These are phyloP conservation scores for Mesembryanthemum crystallinum DNA, from an alignment of 148 eudicot genomes.

Conservation along the genomic window DNA sequence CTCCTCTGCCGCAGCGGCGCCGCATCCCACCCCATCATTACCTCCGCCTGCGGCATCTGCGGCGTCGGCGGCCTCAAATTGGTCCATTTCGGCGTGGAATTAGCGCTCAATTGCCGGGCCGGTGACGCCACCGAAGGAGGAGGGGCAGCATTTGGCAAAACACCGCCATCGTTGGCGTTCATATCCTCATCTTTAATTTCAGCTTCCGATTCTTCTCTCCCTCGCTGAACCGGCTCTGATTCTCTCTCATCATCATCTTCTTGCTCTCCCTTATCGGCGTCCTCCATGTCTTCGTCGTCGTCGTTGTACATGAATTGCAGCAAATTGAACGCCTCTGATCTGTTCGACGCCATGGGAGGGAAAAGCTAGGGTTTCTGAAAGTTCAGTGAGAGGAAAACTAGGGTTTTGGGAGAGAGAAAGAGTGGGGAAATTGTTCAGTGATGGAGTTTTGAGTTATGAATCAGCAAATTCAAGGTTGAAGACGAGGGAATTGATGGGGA, in stretches of 20 bases:
- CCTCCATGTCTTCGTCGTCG: slow-evolving; percentile 57
- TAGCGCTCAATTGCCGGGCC: slow-evolving; percentile 1
- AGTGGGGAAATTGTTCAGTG: neutral
- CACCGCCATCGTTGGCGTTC: slow-evolving; percentile 5
- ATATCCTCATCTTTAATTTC: slow-evolving; percentile 21
- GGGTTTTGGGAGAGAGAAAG: slow-evolving; percentile 18
- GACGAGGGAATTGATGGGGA: neutral
- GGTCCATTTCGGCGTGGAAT: slow-evolving; percentile 27
- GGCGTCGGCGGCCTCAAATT: slow-evolving; percentile 41
- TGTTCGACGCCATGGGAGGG: slow-evolving; percentile 45
- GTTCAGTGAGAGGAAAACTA: neutral
- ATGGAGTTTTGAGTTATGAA: neutral
- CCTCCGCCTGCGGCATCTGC: slow-evolving; percentile 30
- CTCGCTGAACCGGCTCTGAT: neutral
- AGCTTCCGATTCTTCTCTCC: slow-evolving; percentile 9
- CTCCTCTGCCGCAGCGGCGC: slow-evolving; percentile 27
- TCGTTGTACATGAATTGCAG: slow-evolving; percentile 64
- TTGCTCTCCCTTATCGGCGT: slow-evolving; percentile 33
- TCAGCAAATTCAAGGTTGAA: neutral
- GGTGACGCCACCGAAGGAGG: neutral
- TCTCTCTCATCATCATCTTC: slow-evolving; percentile 15
- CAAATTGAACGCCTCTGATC: slow-evolving; percentile 65
- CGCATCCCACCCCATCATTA: slow-evolving; percentile 3
- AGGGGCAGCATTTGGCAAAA: neutral
- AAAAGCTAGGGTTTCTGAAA: slow-evolving; percentile 18